Percentiles rank a stretch among this genome's conserved stretches.
phyloP scores from a whole-genome alignment of 331 rosid species.

The Stylosanthes scabra region DNA sequence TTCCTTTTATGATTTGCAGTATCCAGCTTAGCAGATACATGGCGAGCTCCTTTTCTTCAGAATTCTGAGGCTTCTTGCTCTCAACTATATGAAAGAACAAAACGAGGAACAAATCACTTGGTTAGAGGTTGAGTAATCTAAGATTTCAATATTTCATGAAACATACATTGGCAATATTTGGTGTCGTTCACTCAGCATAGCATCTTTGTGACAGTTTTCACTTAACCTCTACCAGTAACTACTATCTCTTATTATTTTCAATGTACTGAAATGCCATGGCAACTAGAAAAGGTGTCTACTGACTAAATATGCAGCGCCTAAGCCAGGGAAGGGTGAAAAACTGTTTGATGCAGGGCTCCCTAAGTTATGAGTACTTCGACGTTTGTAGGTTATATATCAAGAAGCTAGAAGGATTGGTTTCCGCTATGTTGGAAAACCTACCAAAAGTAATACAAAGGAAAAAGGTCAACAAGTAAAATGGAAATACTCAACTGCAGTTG shows the following conservation, averaged over 20 bases:
- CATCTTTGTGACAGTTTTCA: background rate
- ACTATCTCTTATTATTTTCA: background rate
- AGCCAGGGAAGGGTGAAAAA: too few species aligned
- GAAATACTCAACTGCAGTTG: background rate
- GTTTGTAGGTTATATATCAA: too few species aligned
- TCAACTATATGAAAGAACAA: conserved; percentile 38
- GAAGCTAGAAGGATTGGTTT: too few species aligned
- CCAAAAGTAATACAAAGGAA: too few species aligned
- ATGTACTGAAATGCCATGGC: too few species aligned
- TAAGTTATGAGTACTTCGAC: too few species aligned
- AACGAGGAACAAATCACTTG: background rate
- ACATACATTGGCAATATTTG: background rate
- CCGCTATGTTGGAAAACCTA: too few species aligned
- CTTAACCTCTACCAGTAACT: too few species aligned
- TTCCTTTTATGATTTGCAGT: conserved; percentile 54
- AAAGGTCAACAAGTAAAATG: too few species aligned
- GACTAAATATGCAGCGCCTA: too few species aligned
- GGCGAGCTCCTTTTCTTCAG: conserved; percentile 44
- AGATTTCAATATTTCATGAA: conserved; percentile 12
- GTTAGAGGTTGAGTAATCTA: background rate
- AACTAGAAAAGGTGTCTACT: too few species aligned
- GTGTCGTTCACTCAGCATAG: background rate
- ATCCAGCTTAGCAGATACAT: conserved; percentile 51
- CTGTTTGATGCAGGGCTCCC: too few species aligned
- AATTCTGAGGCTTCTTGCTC: conserved; percentile 34